Conservation (phyloP, 495 filamentous ascomycete genomes). For the Jackrogersella multiformis region DNA sequence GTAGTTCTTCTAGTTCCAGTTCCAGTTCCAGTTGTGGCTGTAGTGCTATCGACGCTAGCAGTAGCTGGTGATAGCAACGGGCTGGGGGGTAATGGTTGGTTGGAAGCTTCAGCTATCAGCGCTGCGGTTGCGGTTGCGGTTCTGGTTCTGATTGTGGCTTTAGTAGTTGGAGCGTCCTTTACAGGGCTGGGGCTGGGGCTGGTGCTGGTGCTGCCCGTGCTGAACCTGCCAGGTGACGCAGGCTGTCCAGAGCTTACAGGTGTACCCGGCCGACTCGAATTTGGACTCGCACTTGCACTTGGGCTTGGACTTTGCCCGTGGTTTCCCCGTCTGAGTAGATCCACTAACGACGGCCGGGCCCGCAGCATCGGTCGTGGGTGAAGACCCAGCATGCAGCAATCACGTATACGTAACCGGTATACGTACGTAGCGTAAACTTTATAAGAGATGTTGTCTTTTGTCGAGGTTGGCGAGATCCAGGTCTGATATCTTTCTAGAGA, state of each 20-base stretch:
- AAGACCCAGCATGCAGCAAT: slow-evolving; percentile 64
- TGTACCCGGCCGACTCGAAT: slow-evolving; percentile 48
- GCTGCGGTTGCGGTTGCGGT: too few relatives aligned
- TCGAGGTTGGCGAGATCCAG: slow-evolving; percentile 6
- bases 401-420: too few relatives aligned
- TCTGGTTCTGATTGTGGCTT: too few relatives aligned
- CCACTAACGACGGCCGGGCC: slow-evolving; percentile 76
- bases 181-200: too few relatives aligned
- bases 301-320: slow-evolving; percentile 45
- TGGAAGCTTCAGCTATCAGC: slow-evolving; percentile 50
- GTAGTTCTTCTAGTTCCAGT: slow-evolving; percentile 37
- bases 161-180: too few relatives aligned
- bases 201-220: slow-evolving; percentile 8
- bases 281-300: slow-evolving; percentile 37
- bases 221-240: slow-evolving; percentile 28
- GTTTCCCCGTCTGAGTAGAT: slow-evolving; percentile 66
- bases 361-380: slow-evolving; percentile 70
- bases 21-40: slow-evolving; percentile 41
- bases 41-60: slow-evolving; percentile 52
- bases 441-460: slow-evolving; percentile 3
- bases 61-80: slow-evolving; percentile 53
- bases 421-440: slow-evolving; percentile 9
- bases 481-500: slow-evolving; percentile 1
- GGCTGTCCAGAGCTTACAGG: slow-evolving; percentile 35
- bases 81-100: slow-evolving; percentile 65